phyloP scores from a whole-genome alignment of 2,329 filamentous ascomycete species.

The Penicillium glabrum region DNA sequence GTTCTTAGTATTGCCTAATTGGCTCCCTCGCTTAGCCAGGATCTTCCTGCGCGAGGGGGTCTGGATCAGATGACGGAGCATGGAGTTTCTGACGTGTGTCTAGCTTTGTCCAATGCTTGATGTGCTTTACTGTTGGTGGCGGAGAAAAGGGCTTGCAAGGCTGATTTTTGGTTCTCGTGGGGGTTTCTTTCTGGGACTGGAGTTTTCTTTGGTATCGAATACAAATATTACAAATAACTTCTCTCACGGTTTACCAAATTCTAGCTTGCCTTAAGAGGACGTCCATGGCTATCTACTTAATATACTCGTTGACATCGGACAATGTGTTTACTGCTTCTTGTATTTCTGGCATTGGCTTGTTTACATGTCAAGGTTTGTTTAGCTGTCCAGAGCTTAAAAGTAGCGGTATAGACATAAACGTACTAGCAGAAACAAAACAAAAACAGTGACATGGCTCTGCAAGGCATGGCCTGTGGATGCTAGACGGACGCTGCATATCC shows the following conservation, averaged over 20 bases:
- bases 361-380: too few species aligned
- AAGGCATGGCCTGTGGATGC: not conserved
- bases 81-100: not conserved
- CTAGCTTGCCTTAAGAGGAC: too few species aligned
- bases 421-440: too few species aligned
- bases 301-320: not conserved
- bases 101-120: not conserved
- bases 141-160: conserved; percentile 2
- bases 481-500: not conserved
- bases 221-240: not conserved
- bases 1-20: not conserved
- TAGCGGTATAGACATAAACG: not conserved
- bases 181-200: not conserved
- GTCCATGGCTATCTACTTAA: not conserved
- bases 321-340: not conserved
- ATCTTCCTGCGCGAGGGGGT: not conserved
- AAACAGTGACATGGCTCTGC: not conserved
- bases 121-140: not conserved
- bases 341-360: not conserved
- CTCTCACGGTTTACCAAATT: too few species aligned
- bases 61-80: not conserved
- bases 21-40: not conserved
- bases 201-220: not conserved
- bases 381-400: not conserved
- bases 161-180: not conserved